A percentile compares a stretch with the other conserved stretches of the same genome.
Evolutionary conservation across 805 yeast genomes (phyloP).

Genomic region (Yamadazyma takamatsuzukensis): DNA sequence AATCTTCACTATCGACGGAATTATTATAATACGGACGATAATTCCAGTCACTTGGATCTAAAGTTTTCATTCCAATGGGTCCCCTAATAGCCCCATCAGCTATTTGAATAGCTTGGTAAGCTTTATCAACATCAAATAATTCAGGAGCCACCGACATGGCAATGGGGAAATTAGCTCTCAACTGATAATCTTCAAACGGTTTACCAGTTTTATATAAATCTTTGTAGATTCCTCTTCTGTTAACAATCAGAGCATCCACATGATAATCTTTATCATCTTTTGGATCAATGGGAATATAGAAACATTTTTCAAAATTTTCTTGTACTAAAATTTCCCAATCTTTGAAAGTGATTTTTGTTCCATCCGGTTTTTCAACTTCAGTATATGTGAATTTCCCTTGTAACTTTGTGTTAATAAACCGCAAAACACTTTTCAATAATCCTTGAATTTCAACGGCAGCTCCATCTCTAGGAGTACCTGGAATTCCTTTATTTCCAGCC

Average conservation of each 20-base stretch:
- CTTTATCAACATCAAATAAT: constrained; percentile 61
- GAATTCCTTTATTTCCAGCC: constrained; percentile 86
- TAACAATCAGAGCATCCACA: constrained; percentile 61
- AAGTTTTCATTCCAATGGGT: constrained; percentile 85
- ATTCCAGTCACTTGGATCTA: constrained; percentile 90
- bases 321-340: constrained; percentile 74
- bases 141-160: constrained; percentile 97
- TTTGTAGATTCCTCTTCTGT: constrained; percentile 92
- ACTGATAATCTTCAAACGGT: constrained; percentile 88
- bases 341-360: constrained; percentile 49
- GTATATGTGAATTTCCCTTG: constrained; percentile 54
- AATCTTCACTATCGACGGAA: constrained; percentile 75
- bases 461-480: constrained; percentile 98
- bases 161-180: constrained; percentile 87
- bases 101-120: constrained; percentile 57
- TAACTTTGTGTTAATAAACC: constrained; percentile 66
- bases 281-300: constrained; percentile 67
- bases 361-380: constrained; percentile 57
- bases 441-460: constrained; percentile 94
- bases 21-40: constrained; percentile 88
- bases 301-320: constrained; percentile 74
- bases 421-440: constrained; percentile 72
- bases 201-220: constrained; percentile 80
- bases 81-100: constrained; percentile 81
- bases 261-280: constrained; percentile 58